Base-by-base conservation (phyloP, 768 basidiomycete genomes). In the Leucogyrophana mollusca region DNA sequence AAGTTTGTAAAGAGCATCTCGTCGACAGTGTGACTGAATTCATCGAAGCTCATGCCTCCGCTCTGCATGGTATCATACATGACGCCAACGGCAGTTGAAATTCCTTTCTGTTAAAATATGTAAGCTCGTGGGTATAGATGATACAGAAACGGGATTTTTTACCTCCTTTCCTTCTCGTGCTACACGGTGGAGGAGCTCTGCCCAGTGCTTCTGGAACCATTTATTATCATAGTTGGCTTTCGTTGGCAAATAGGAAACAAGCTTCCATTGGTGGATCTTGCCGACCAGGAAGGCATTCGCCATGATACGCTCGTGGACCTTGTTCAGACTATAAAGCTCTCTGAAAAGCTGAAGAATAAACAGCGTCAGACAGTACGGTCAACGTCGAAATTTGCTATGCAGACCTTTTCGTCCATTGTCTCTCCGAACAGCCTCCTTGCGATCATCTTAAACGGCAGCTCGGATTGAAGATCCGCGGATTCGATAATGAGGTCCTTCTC, bases 1-100 rank as follows among this genome's bases (percentile, higher is more conserved):
- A 44, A 27, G 32, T 44, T 44, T 9, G 43, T 44, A 30, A 44
- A 44, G 20, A 44, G 32, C 9, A 44, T 44, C 16, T 44, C 43
- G 24, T n/a, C n/a, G n/a, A n/a, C n/a, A n/a, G n/a, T n/a, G n/a
- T n/a, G n/a, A n/a, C n/a, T n/a, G n/a, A n/a, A n/a, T n/a, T n/a
- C n/a, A n/a, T n/a, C n/a, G n/a, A n/a, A n/a, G n/a, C n/a, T n/a
- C n/a, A n/a, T n/a, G n/a, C n/a, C n/a, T n/a, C n/a, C n/a, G n/a
- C n/a, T n/a, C n/a, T n/a, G n/a, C n/a, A n/a, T n/a, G n/a, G n/a
- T n/a, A n/a, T n/a, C n/a, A n/a, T n/a, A n/a, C n/a, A n/a, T n/a
- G n/a, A n/a, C n/a, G n/a, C n/a, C n/a, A n/a, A n/a, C n/a, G n/a
- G n/a, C n/a, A n/a, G n/a, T n/a, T n/a, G n/a, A n/a, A n/a, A n/a